Evolutionary conservation across 164 flowering plant species (phyloP).

Genomic region (Tetrastigma voinierianum): DNA sequence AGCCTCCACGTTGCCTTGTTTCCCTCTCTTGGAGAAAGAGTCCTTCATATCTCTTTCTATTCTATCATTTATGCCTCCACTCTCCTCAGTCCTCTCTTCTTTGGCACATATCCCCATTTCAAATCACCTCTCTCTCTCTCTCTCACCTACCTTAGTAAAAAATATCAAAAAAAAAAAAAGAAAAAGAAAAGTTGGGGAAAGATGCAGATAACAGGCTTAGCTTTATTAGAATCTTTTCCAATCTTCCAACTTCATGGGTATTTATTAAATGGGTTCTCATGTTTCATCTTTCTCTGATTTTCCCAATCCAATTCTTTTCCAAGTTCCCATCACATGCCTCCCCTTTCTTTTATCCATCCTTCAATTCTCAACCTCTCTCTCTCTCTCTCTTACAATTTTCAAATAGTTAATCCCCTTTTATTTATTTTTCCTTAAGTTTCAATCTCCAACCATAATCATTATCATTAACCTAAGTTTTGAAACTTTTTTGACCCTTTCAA

Average conservation of each 20-base stretch:
- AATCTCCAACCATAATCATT: neutral
- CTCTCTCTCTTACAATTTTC: conserved; percentile 4
- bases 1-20: conserved; percentile 17
- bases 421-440: neutral
- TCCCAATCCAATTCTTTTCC: conserved; percentile 8
- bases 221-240: conserved; percentile 1
- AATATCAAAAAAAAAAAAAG: neutral
- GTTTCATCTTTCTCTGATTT: conserved; percentile 8
- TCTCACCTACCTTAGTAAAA: conserved; percentile 8
- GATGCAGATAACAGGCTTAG: neutral
- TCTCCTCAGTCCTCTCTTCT: neutral
- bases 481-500: neutral
- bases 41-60: neutral
- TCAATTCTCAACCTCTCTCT: conserved; percentile 2
- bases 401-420: neutral
- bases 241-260: conserved; percentile 3
- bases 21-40: neutral
- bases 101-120: conserved; percentile 17
- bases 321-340: conserved; percentile 15
- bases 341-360: neutral
- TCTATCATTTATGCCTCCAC: neutral
- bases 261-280: conserved; percentile 14
- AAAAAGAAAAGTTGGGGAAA: neutral
- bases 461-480: neutral
- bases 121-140: conserved; percentile 5